Base-by-base conservation (phyloP, 176 grass and related monocot species). In the Saccharum spontaneum region DNA sequence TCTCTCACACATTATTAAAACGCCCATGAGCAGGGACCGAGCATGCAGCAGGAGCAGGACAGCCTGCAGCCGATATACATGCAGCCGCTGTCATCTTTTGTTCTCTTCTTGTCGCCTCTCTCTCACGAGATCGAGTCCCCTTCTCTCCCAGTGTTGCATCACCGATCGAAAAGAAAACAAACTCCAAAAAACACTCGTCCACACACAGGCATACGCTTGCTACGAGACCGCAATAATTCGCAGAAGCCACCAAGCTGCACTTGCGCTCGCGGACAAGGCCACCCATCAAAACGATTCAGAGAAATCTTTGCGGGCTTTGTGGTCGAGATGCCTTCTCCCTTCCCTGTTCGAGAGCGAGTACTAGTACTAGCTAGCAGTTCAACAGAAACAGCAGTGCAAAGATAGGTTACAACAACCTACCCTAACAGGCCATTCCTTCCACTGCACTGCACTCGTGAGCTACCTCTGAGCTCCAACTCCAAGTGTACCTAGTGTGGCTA, bases 241-340 rank as follows among this genome's bases (percentile, higher is more conserved):
- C 78, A 68, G 82, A 71, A 80, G 73, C 80, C 68, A 78, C 79
- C 84, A 87, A 94, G 64, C 77, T 77, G 72, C 87, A 81, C 49
- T 77, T 44, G 72, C 83, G 69, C 79, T 88, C 71, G 59, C 71
- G 60, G 93, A 84, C 87, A 90, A 90, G 90, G 40, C 40, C 49
- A 79, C 81, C 34, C 62, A 90, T 90, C 88, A 80, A 89, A 88
- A 71, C 1, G 71, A 86, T 91, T 83, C 85, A 77, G 69, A 86
- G 41, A 94, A 93, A 91, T 97, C 86, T 94, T 73, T 33, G 16
- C 17, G 68, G 90, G 90, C 16, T 88, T 98, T 98, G 95, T 93
- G 95, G 95, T 88, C 69, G 55, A 86, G 82, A 93, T 94, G 14
- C 89, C 26, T 54, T 66, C 72, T 91, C 87, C 31, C 28, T 11